Evolutionary conservation across 352 stramenopile genomes (phyloP).

Genomic region (Phytophthora brassicae): DNA sequence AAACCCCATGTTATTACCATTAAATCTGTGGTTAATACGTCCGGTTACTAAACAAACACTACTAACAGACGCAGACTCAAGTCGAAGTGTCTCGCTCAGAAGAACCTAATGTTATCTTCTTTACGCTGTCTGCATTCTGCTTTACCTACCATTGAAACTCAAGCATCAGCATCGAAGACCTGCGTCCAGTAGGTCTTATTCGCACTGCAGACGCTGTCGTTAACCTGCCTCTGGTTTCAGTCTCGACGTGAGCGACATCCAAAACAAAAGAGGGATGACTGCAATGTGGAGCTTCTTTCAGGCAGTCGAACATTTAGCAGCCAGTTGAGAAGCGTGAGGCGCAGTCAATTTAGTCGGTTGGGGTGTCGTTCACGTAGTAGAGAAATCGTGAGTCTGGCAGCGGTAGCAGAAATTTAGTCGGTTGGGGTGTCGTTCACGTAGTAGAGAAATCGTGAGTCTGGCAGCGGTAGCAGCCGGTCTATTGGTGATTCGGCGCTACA

Average conservation of each 20-base stretch:
- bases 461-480: too few species aligned
- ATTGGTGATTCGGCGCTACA: too few species aligned
- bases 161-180: slow-evolving; percentile 43
- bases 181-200: slow-evolving; percentile 64
- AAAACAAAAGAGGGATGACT: slow-evolving; percentile 20
- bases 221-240: too few species aligned
- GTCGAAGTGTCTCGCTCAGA: slow-evolving; percentile 3
- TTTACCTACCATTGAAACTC: too few species aligned
- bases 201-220: slow-evolving; percentile 34
- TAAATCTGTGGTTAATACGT: slow-evolving; percentile 23
- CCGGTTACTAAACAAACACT: too few species aligned
- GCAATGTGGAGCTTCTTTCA: slow-evolving; percentile 3
- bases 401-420: too few species aligned
- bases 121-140: too few species aligned
- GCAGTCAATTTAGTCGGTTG: slow-evolving; percentile 11
- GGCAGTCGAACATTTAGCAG: slow-evolving; percentile 16
- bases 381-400: too few species aligned
- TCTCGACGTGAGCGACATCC: slow-evolving; percentile 5
- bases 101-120: too few species aligned
- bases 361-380: too few species aligned
- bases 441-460: too few species aligned
- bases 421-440: too few species aligned
- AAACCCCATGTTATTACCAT: slow-evolving; percentile 18
- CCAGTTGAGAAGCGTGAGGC: slow-evolving; percentile 24
- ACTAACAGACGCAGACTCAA: slow-evolving; percentile 7